phyloP scores from a whole-genome alignment of 2,329 filamentous ascomycete species.

The Sclerotinia sclerotiorum region DNA sequence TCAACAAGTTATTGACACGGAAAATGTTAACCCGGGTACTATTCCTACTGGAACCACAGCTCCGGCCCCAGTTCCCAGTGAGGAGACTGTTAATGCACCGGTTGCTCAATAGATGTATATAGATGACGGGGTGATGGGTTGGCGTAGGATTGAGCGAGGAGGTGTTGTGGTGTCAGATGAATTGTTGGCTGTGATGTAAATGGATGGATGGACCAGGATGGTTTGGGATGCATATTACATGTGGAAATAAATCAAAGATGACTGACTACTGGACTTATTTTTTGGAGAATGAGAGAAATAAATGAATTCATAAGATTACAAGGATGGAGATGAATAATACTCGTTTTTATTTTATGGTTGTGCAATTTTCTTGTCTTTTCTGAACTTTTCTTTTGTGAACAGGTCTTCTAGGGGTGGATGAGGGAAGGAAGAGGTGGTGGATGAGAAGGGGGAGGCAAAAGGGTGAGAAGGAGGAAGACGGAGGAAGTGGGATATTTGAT shows the following conservation, averaged over 20 bases:
- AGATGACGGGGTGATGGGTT: neutral
- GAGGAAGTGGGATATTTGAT: no score
- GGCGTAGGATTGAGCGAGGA: neutral
- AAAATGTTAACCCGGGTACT: slow-evolving; percentile 31
- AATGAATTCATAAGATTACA: neutral
- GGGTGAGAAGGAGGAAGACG: neutral
- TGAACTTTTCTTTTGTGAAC: neutral
- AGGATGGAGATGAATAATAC: neutral
- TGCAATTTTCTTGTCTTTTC: neutral
- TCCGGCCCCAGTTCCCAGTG: slow-evolving; percentile 27
- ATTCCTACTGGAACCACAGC: slow-evolving; percentile 31
- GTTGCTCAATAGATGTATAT: slow-evolving; percentile 31
- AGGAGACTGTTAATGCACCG: slow-evolving; percentile 33
- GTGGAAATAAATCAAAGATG: neutral
- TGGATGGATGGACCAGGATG: neutral
- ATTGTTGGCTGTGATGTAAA: neutral
- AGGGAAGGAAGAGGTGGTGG: no score
- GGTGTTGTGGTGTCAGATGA: slow-evolving; percentile 4
- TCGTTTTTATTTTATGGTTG: neutral
- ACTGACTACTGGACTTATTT: neutral
- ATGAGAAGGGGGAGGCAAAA: neutral
- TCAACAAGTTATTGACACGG: slow-evolving; percentile 43
- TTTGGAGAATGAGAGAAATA: slow-evolving; percentile 1
- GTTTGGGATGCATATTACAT: neutral
- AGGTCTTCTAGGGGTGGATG: neutral